phyloP scores from a whole-genome alignment of 331 rosid species.

The Telfairia occidentalis region DNA sequence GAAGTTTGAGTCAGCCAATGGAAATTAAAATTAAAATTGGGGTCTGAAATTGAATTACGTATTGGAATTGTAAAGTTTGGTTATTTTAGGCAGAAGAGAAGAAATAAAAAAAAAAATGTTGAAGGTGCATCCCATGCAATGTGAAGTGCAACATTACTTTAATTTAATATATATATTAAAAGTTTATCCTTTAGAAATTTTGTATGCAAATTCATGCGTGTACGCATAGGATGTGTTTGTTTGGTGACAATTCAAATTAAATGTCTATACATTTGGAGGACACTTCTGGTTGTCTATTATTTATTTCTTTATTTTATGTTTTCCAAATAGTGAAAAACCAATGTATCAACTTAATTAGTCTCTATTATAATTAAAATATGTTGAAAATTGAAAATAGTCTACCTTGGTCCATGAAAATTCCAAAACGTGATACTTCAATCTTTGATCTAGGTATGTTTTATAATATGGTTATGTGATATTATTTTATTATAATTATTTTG shows the following conservation, averaged over 20 bases:
- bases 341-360: no score
- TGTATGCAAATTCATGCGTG: slow-evolving; percentile 2
- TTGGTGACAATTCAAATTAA: background rate
- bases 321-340: no score
- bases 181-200: background rate
- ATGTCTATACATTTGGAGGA: background rate
- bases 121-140: background rate
- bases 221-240: background rate
- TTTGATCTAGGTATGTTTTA: no score
- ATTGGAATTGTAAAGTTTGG: slow-evolving; percentile 14
- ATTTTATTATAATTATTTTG: no score
- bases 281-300: no score
- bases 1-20: background rate
- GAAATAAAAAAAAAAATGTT: background rate
- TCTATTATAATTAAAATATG: no score
- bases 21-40: background rate
- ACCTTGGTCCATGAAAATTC: no score
- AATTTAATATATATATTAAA: background rate
- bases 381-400: no score
- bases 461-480: no score
- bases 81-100: slow-evolving; percentile 10
- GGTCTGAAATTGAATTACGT: slow-evolving; percentile 3
- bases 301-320: no score
- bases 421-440: no score
- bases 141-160: background rate